phyloP scores from a whole-genome alignment of 1,284 basidiomycete genomes.

The Gastroboletus turbinatus region DNA sequence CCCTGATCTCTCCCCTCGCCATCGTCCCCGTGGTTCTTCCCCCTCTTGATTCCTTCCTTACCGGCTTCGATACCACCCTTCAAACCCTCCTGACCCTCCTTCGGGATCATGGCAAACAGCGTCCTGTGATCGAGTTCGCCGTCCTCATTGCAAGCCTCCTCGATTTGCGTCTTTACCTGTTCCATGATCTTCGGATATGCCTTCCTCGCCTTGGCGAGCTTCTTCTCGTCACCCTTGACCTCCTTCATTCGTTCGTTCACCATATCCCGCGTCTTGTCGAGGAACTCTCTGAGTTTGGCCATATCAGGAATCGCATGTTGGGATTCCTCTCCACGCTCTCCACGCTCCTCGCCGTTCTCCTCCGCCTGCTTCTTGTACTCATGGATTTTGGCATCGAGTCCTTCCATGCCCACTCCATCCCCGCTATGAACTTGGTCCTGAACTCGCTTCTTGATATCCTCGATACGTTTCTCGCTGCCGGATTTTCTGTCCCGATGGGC shows the following conservation, averaged over 20 bases:
- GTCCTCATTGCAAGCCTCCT: neutral
- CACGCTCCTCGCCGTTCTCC: neutral
- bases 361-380: slow-evolving; percentile 2
- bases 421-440: neutral
- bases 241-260: slow-evolving; percentile 17
- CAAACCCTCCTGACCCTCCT: slow-evolving; percentile 5
- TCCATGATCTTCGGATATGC: slow-evolving; percentile 16
- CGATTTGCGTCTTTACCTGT: slow-evolving; percentile 16
- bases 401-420: neutral
- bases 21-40: neutral
- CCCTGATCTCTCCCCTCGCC: slow-evolving; percentile 5
- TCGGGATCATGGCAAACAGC: slow-evolving; percentile 5
- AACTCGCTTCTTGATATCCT: slow-evolving; percentile 3
- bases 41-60: slow-evolving; percentile 1
- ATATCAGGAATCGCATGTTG: slow-evolving; percentile 4
- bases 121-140: slow-evolving; percentile 6
- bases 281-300: slow-evolving; percentile 9
- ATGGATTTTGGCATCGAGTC: slow-evolving; percentile 3
- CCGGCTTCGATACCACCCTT: slow-evolving; percentile 1
- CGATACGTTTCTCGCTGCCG: neutral
- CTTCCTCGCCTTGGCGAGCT: slow-evolving; percentile 20
- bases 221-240: slow-evolving; percentile 18
- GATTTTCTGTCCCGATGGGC: neutral
- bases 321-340: neutral
- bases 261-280: slow-evolving; percentile 21